Evolutionary conservation across 2,329 filamentous ascomycete genomes (phyloP), one percentile per base, ranked within the genome.

Genomic region (Boeremia exigua): DNA sequence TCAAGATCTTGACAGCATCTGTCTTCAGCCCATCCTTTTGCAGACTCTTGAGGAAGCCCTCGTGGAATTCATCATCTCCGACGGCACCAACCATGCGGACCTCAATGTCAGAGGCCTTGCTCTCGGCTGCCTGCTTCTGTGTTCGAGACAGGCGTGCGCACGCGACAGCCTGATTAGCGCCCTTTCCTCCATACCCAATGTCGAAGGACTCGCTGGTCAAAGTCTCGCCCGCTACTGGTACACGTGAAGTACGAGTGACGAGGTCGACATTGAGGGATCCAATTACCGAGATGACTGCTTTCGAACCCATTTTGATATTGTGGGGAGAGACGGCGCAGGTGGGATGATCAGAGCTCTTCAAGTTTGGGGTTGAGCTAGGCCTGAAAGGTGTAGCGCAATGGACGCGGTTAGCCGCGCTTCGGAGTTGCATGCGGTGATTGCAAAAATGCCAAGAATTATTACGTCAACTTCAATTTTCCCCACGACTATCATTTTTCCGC

Each of bases 241-340:
- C 86, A 60, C 94, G 91, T 5, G 91, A 82, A 30, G 95, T 95
- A 68, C 91, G 88, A 36, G 92, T 93, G 60, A 96, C 91, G 61
- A 98, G 88, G 79, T 99, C 94, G 73, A 91, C 91, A 79, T 98
- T 98, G 58, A 99, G 87, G 30, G 94, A 98, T 67, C 94, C 94
- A 65, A 98, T 87, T 60, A 97, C 85, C 60, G 89, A 88, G 74
- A 98, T 95, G 44, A 79, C 71, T 25, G 81, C 75, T 32, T 70
- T 68, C n/a, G 67, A 50, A 54, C 65, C 45, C 66, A 69, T 71
- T 29, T 42, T 59, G 51, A 45, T 50, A 50, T 42, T 28, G 32
- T 47, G 39, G 37, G 23, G 42, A 28, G 39, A 8, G 27, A 43
- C n/a, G 33, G 29, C n/a, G 38, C 25, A 45, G 44, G 54, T 53